Evolutionary conservation across 1,139 yeast genomes (phyloP).

Genomic region (Oligophagozyma castellii): DNA sequence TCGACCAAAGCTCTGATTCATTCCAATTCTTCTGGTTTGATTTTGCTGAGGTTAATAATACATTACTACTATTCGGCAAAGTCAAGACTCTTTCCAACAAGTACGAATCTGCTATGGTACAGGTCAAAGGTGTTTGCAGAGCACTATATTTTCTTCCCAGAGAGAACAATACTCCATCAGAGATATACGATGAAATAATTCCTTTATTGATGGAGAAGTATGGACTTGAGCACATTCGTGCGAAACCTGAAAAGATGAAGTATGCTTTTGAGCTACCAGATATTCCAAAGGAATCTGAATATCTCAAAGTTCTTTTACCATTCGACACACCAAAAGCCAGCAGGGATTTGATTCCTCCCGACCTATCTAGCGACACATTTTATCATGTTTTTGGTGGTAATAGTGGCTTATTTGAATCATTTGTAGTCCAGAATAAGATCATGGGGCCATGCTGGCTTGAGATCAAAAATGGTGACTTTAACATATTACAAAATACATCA

Average conservation of each 20-base stretch:
- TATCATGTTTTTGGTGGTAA: slow-evolving; percentile 69
- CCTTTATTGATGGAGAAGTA: slow-evolving; percentile 49
- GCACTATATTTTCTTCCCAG: slow-evolving; percentile 75
- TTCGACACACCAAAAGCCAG: slow-evolving; percentile 44
- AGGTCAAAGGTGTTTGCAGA: slow-evolving; percentile 54
- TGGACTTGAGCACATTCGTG: slow-evolving; percentile 48
- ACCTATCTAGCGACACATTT: slow-evolving; percentile 64
- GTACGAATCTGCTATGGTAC: slow-evolving; percentile 64
- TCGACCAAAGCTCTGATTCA: slow-evolving; percentile 30
- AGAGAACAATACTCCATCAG: slow-evolving; percentile 36
- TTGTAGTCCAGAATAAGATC: slow-evolving; percentile 66
- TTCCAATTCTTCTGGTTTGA: slow-evolving; percentile 86
- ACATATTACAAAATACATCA: slow-evolving; percentile 48
- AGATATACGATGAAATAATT: slow-evolving; percentile 65
- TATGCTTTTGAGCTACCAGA: slow-evolving; percentile 82
- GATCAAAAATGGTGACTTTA: slow-evolving; percentile 49
- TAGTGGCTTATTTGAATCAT: slow-evolving; percentile 66
- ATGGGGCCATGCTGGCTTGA: slow-evolving; percentile 99
- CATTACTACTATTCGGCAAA: slow-evolving; percentile 75
- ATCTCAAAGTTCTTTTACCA: slow-evolving; percentile 68
- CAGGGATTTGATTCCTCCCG: slow-evolving; percentile 40
- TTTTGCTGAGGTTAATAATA: slow-evolving; percentile 61
- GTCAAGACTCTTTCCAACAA: slow-evolving; percentile 42
- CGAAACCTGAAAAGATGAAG: slow-evolving; percentile 61
- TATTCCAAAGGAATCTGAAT: slow-evolving; percentile 70